A percentile compares a stretch with the other conserved stretches of the same genome.
Evolutionary conservation across 169 alveolate species (phyloP).

Genomic region (Cytauxzoon felis): DNA sequence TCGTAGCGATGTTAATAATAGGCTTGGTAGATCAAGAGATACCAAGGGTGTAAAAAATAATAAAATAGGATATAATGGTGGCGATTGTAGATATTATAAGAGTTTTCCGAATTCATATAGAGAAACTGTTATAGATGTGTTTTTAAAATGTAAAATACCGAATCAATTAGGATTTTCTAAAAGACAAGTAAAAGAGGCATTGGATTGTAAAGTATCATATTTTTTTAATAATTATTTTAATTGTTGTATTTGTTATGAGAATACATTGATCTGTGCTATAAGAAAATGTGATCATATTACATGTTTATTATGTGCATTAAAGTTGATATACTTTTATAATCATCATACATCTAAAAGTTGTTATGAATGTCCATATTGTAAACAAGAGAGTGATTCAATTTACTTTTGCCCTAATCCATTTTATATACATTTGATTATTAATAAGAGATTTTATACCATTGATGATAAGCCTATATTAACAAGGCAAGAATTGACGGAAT

Average conservation of each 20-base stretch:
- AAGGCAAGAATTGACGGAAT: not conserved
- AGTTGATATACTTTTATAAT: constrained; percentile 37
- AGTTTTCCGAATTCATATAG: constrained; percentile 11
- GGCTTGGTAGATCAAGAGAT: not conserved
- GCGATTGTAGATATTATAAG: not conserved
- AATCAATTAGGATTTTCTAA: constrained; percentile 19
- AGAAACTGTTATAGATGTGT: constrained; percentile 28
- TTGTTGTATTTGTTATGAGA: constrained; percentile 63
- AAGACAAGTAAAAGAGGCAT: constrained; percentile 28
- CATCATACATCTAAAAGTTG: not conserved
- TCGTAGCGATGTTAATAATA: not conserved
- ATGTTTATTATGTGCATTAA: constrained; percentile 54
- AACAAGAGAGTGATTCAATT: constrained; percentile 43
- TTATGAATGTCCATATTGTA: constrained; percentile 57
- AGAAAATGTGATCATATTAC: constrained; percentile 44
- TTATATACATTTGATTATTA: constrained; percentile 17
- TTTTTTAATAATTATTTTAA: constrained; percentile 40
- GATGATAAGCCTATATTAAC: constrained; percentile 28
- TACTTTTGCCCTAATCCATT: constrained; percentile 51
- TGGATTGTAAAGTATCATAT: constrained; percentile 22
- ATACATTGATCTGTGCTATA: constrained; percentile 52
- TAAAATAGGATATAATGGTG: not conserved
- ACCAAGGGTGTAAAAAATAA: constrained; percentile 1
- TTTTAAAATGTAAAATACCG: constrained; percentile 31
- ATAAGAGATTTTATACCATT: constrained; percentile 13